Conservation (phyloP, 768 basidiomycete genomes). For the Pleurotus tuber-regium region DNA sequence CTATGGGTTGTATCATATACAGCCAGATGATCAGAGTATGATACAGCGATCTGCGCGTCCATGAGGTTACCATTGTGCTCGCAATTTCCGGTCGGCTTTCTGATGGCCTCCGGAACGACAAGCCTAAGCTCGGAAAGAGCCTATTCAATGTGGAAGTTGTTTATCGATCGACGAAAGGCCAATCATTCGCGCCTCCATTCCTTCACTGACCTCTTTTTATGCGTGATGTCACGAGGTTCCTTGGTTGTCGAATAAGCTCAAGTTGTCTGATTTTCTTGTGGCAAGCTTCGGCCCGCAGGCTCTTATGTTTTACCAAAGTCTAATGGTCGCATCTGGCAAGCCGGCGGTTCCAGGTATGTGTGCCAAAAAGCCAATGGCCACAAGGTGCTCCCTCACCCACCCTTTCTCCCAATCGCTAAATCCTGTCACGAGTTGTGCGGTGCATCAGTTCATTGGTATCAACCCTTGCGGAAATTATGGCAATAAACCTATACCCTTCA, state of each 20-base stretch:
- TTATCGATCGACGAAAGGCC: background rate
- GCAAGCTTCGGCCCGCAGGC: background rate
- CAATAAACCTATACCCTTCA: too few relatives aligned
- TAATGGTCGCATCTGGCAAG: background rate
- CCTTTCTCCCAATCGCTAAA: background rate
- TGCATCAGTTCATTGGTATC: background rate
- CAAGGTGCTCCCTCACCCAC: background rate
- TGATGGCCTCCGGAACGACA: background rate
- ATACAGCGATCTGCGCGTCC: too few relatives aligned
- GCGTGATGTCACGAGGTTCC: background rate
- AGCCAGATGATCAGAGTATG: too few relatives aligned
- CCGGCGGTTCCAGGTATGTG: background rate
- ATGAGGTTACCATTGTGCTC: too few relatives aligned
- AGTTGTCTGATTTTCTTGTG: background rate
- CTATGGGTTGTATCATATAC: too few relatives aligned
- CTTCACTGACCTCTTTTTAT: background rate
- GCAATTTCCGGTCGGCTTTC: too few relatives aligned
- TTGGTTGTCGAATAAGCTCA: background rate
- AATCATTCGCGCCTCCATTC: background rate
- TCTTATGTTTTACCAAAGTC: background rate
- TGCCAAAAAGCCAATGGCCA: background rate
- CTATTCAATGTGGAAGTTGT: conserved; percentile 1
- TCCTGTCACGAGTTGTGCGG: background rate
- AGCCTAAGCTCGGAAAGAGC: conserved; percentile 8
- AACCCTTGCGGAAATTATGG: background rate